These are phyloP conservation scores for Podospora bellae-mahoneyi DNA, from an alignment of 495 filamentous ascomycete genomes.

Conservation along the genomic window DNA sequence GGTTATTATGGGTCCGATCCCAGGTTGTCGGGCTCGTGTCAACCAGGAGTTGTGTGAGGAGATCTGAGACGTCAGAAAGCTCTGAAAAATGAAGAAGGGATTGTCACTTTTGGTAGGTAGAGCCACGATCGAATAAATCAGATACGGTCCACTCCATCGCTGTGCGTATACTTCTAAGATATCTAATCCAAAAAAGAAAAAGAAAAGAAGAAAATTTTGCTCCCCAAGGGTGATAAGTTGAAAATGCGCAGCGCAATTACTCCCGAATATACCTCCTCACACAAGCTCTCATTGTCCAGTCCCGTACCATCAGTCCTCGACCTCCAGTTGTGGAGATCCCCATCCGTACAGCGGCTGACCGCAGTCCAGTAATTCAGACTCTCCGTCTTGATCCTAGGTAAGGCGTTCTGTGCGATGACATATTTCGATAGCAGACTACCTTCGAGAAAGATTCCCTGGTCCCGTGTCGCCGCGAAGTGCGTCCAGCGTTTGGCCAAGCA, in stretches of 20 bases:
- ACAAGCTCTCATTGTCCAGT: constrained; percentile 2
- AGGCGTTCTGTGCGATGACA: not conserved
- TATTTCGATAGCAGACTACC: not conserved
- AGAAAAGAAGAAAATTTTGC: too few relatives aligned
- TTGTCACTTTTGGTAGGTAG: not conserved
- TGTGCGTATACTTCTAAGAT: too few relatives aligned
- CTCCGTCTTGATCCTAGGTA: not conserved
- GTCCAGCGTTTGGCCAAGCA: constrained; percentile 4
- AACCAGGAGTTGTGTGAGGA: not conserved
- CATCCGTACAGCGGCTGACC: not conserved
- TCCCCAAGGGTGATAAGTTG: too few relatives aligned
- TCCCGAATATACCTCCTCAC: constrained; percentile 3
- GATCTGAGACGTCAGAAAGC: not conserved
- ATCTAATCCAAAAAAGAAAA: too few relatives aligned
- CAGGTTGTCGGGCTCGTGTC: not conserved
- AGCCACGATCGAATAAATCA: too few relatives aligned
- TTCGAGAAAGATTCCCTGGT: not conserved
- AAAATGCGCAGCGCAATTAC: not conserved
- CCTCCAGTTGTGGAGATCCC: not conserved
- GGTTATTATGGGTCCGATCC: not conserved
- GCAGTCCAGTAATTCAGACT: constrained; percentile 7
- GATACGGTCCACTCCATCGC: too few relatives aligned
- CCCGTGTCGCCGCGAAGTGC: not conserved
- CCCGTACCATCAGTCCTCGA: not conserved
- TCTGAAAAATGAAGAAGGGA: not conserved